Base-by-base conservation (phyloP, 2,329 filamentous ascomycete species). In the Alternaria sp. region DNA sequence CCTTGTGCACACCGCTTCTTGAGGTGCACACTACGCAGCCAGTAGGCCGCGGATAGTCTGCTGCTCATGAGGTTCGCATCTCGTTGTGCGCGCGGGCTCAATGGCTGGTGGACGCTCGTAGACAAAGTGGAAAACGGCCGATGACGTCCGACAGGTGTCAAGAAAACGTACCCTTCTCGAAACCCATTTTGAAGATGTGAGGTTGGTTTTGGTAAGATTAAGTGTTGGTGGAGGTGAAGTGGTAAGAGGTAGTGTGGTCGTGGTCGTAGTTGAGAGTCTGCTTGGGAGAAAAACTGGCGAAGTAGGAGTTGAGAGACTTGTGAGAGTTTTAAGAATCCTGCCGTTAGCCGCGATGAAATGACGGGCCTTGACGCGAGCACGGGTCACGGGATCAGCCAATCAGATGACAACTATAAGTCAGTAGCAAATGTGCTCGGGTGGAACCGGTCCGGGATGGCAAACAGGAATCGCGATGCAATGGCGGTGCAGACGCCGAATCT, bases 81-180 rank as follows among this genome's bases (percentile, higher is more conserved):
- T 64, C 43, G 61, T 44, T 28, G 22, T 65, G 64, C 62, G 68
- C 66, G 57, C 66, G 54, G 51, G 65, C 65, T 73, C 70, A 73
- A 73, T 73, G 73, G 63, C 47, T 56, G 59, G 55, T 38, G 53
- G 51, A 61, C 59, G 61, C 46, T 49, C 39, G 64, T 66, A 20
- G 56, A 53, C 64, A 70, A 71, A 64, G 64, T 65, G 48, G 67
- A 41, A 53, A 47, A 55, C 44, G 39, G 47, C 69, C 65, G 59
- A 75, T 75, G 74, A 73, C 75, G 71, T 76, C 66, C 66, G 66
- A 48, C 66, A 9, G 67, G 62, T 61, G 48, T 52, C 42, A 61
- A 53, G 60, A 56, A 58, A 69, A 77, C 78, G 57, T 78, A 80
- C 78, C 78, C 52, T 67, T 55, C 68, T 76, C 75, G 74, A 77